phyloP scores from a whole-genome alignment of 2,329 filamentous ascomycete species.

The Arthrobotrys musiformis region DNA sequence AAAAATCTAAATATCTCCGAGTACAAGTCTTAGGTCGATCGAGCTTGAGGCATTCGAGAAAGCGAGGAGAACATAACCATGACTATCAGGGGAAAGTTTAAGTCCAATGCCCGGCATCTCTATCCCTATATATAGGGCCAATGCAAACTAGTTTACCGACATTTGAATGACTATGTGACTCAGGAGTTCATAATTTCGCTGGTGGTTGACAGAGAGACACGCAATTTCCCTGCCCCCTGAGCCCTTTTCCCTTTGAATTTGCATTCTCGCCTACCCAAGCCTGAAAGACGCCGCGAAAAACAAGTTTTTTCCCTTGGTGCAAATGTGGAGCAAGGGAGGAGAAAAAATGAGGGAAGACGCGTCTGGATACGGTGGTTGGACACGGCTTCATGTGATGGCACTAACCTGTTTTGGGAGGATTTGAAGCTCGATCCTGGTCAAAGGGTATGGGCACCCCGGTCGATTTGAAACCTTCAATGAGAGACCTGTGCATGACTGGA shows the following conservation, averaged over 20 bases:
- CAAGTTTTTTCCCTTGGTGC: too few relatives aligned
- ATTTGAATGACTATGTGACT: not conserved
- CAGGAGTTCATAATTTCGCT: constrained; percentile 2
- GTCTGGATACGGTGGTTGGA: not conserved
- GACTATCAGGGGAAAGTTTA: not conserved
- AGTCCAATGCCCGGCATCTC: not conserved
- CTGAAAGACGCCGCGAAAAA: constrained; percentile 18
- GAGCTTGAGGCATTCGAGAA: not conserved
- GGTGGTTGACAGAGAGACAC: not conserved
- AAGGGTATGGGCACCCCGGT: not conserved
- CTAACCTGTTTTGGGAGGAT: not conserved
- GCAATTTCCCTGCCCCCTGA: constrained; percentile 20
- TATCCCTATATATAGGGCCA: not conserved
- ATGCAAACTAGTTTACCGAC: not conserved
- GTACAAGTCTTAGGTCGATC: too few relatives aligned
- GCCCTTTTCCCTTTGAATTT: too few relatives aligned
- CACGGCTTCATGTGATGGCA: constrained; percentile 13
- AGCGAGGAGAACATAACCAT: not conserved
- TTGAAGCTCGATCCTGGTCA: not conserved
- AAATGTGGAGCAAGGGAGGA: not conserved
- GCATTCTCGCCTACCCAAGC: not conserved
- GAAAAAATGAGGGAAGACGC: not conserved
- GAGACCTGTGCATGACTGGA: not conserved
- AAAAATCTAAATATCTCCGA: not conserved
- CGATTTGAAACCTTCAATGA: not conserved